Evolutionary conservation across 2,329 filamentous ascomycete species (phyloP), one percentile per base, ranked within the genome.

Genomic region (Monilinia fructigena): DNA sequence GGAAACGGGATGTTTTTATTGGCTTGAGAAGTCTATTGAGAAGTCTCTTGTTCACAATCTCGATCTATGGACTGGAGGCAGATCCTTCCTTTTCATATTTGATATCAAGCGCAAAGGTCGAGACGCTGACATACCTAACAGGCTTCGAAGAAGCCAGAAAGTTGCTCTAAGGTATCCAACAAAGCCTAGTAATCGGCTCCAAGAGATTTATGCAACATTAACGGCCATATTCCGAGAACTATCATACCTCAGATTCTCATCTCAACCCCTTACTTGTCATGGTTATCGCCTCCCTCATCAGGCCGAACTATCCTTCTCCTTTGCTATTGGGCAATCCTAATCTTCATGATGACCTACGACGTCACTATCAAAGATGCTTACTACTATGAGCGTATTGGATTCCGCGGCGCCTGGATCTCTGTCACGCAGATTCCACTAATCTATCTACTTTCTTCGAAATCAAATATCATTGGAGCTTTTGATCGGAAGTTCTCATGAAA

Each of bases 381-480:
- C 70, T 87, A 82, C 74, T 87, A 81, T 79, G 87, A 90, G 75
- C 85, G 86, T 68, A 84, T 89, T 66, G 88, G 85, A 7, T 90
- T 86, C 74, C 85, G 88, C 66, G 88, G 87, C 70, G 88, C 86
- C 23, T 90, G 88, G 87, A 81, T 89, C 35, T 83, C 85, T 12
- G 78, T 88, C 55, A 85, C 82, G 2, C 88, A 90, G 75, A 81
- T 90, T 53, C 87, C 87, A 0, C 78, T 90, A 26, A 78, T 89
- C 12, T 89, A 86, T 71, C 79, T 90, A 2, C 80, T 90, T 18
- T 82, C 85, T 35, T 83, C 83, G 69, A 87, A 88, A 73, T 80
- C 82, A 68, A 87, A 81, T 69, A 72, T 86, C 26, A 77, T 91
- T n/a, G 87, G 85, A 0, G 79, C 82, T 63, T 63, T 77, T 91